phyloP scores from a whole-genome alignment of 192 early-diverging fungal genomes.

The Irineochytrium annulatum region DNA sequence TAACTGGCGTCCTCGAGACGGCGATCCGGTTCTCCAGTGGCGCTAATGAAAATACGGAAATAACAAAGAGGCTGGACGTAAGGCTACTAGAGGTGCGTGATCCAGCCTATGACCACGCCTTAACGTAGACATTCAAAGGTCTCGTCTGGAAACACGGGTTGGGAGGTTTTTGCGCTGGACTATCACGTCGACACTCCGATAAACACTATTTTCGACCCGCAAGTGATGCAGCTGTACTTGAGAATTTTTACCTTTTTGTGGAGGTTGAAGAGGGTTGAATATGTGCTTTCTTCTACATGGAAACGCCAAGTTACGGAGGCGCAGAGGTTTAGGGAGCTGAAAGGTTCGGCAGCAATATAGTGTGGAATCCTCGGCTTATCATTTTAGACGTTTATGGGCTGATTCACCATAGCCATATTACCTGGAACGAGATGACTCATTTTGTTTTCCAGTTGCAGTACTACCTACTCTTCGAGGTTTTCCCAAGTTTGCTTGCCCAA shows the following conservation, averaged over 20 bases:
- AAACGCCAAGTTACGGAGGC: slow-evolving; percentile 61
- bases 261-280: slow-evolving; percentile 82
- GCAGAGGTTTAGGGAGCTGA: slow-evolving; percentile 1
- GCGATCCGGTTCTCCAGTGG: slow-evolving; percentile 86
- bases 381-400: slow-evolving; percentile 10
- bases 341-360: neutral
- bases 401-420: slow-evolving; percentile 63
- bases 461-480: slow-evolving; percentile 88
- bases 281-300: slow-evolving; percentile 72
- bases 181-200: slow-evolving; percentile 82
- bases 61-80: slow-evolving; percentile 75
- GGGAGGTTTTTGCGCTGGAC: slow-evolving; percentile 90
- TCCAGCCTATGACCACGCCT: neutral
- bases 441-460: slow-evolving; percentile 92
- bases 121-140: slow-evolving; percentile 26
- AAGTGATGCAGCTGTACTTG: slow-evolving; percentile 74
- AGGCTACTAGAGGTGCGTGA: slow-evolving; percentile 59
- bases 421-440: slow-evolving; percentile 86
- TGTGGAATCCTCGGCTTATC: slow-evolving; percentile 23
- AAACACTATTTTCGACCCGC: slow-evolving; percentile 72
- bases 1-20: slow-evolving; percentile 78
- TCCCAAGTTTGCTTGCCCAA: neutral
- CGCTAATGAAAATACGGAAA: slow-evolving; percentile 75
- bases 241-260: slow-evolving; percentile 86
- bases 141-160: slow-evolving; percentile 67